Conservation (phyloP, 2,329 filamentous ascomycete species). For the Ophiostoma sp. region DNA sequence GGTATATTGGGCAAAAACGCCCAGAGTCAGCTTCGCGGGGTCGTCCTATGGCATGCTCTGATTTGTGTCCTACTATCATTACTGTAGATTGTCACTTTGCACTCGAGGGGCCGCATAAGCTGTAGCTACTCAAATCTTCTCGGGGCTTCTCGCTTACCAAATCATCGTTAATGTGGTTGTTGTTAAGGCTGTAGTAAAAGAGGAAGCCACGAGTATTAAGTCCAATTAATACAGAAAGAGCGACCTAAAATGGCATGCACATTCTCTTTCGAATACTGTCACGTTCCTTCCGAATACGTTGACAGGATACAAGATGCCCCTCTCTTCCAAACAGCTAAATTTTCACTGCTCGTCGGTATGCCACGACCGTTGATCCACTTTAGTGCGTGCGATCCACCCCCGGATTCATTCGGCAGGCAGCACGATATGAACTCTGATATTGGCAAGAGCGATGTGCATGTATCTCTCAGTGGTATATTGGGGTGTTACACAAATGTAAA, state of each 20-base stretch:
- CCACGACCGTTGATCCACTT: background rate
- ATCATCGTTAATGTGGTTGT: background rate
- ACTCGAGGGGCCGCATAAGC: too few relatives aligned
- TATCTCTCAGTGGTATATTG: background rate
- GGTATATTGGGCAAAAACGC: background rate
- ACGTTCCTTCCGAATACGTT: background rate
- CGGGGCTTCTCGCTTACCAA: background rate
- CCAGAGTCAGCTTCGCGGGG: background rate
- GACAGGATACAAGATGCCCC: background rate
- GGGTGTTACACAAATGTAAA: background rate
- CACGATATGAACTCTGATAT: background rate
- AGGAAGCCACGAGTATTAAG: background rate
- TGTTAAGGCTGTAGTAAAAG: background rate
- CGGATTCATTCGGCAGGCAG: slow-evolving; percentile 1
- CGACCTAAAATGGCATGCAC: background rate
- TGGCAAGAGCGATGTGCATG: background rate
- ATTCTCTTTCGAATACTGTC: too few relatives aligned
- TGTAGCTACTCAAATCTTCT: background rate
- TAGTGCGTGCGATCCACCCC: slow-evolving; percentile 2
- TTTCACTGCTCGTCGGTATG: background rate
- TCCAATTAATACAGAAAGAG: background rate
- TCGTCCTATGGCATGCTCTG: background rate
- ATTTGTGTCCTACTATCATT: background rate
- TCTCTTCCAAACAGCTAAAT: background rate
- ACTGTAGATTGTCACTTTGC: too few relatives aligned